Base-by-base conservation (phyloP, 148 eudicot species). In the Amaranthus cruentus region DNA sequence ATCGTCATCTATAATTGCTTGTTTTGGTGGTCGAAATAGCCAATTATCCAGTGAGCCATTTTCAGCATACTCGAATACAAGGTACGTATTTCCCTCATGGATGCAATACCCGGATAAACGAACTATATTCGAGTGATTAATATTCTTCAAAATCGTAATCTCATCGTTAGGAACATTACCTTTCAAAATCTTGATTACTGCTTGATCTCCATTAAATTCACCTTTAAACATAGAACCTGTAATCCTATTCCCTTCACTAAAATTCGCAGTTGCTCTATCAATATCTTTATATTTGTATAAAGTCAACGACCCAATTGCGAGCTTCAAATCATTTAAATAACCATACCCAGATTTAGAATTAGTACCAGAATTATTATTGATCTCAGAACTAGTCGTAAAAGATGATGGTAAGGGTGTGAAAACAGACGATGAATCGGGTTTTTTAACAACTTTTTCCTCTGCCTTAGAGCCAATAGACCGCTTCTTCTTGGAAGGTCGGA, bases 21-120 rank as follows among this genome's bases (percentile, higher is more conserved):
- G 62, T 42, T n/a, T 28, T 28, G 1, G 38, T 28, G 38, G 57
- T 8, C 14, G 47, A 42, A 62, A 84, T 55, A 90, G 88, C 86
- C 83, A 85, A 13, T 84, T 86, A 7, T 78, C 69, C 4, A 86
- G 87, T 3, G 89, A 88, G 2, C 93, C 96, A 2, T 86, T 88
- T 70, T 87, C 86, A 42, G 96, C 93, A 63, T 77, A 87, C 77
- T 92, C 91, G 55, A 84, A 92, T 5, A 92, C 89, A 57, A 92
- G 85, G 77, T 87, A 90, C 14, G 93, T 90, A 71, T 82, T 87
- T 5, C 91, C 96, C 28, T 85, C 82, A 57, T 88, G 86, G 51
- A 86, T 72, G 62, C 96, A 90, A 66, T 84, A 87, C 18, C 97
- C 96, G 6, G 93, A 92, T 51, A 92, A 78, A 64, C 89, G 75